Evolutionary conservation across 2,329 filamentous ascomycete species (phyloP).

Genomic region (Verticillium nubilum): DNA sequence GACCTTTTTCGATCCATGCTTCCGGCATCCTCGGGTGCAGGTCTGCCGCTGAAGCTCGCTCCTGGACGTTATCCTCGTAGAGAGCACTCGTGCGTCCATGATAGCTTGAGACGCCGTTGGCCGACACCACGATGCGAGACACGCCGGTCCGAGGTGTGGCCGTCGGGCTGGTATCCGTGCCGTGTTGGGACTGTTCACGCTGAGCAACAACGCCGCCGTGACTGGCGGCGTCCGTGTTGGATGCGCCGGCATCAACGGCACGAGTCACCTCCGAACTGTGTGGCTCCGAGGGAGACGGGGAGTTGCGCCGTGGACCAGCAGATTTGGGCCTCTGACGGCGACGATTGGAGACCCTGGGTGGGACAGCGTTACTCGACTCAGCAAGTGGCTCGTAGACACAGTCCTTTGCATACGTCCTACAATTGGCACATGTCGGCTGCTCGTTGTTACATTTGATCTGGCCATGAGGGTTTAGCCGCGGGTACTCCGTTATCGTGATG

Average conservation of each 20-base stretch:
- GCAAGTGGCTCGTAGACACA: slow-evolving; percentile 33
- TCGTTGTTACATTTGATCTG: slow-evolving; percentile 45
- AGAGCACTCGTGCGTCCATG: slow-evolving; percentile 44
- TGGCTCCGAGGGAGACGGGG: neutral
- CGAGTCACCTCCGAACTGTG: neutral
- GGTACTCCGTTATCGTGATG: neutral
- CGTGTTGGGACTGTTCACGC: neutral
- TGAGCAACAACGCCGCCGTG: neutral
- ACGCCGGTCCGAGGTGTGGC: slow-evolving; percentile 14
- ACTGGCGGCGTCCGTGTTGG: neutral
- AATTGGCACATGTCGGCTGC: slow-evolving; percentile 38
- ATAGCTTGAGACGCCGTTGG: slow-evolving; percentile 36
- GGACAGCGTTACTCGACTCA: slow-evolving; percentile 11
- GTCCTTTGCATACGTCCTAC: slow-evolving; percentile 35
- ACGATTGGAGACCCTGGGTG: slow-evolving; percentile 1
- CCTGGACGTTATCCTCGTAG: slow-evolving; percentile 32
- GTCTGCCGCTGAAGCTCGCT: slow-evolving; percentile 10
- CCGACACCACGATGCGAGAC: slow-evolving; percentile 30
- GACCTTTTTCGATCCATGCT: slow-evolving; percentile 35
- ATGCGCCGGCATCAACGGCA: neutral
- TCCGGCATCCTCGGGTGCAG: slow-evolving; percentile 21
- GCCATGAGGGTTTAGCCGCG: neutral
- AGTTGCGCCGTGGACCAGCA: neutral
- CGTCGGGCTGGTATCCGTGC: neutral
- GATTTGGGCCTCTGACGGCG: neutral